Conservation (phyloP, 768 basidiomycete genomes). For the Cytidiella melzeri region DNA sequence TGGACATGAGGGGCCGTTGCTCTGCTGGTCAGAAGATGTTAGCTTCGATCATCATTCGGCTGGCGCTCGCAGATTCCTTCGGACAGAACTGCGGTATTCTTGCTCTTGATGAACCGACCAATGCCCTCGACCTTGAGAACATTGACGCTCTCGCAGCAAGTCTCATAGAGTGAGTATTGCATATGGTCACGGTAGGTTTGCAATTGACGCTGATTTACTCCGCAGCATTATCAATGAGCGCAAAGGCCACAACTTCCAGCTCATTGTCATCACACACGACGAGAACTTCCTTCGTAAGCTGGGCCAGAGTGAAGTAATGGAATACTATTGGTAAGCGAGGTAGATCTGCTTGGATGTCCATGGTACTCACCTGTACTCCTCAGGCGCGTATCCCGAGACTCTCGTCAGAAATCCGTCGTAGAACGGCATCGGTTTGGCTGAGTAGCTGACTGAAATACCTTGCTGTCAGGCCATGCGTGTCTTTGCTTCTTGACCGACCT, state of each 20-base stretch:
- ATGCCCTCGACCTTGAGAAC: conserved; percentile 93
- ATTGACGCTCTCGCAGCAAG: conserved; percentile 91
- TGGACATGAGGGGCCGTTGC: conserved; percentile 99
- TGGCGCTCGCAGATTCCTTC: conserved; percentile 96
- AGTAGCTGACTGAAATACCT: too few relatives aligned
- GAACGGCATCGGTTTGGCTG: conserved; percentile 64
- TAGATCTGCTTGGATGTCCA: background rate
- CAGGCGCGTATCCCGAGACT: conserved; percentile 67
- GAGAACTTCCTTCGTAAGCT: conserved; percentile 90
- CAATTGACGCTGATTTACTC: background rate
- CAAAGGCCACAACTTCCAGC: conserved; percentile 89
- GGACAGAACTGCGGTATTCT: conserved; percentile 97
- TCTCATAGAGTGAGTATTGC: conserved; percentile 73
- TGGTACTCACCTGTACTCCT: background rate
- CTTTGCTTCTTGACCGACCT: too few relatives aligned
- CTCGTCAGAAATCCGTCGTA: conserved; percentile 73
- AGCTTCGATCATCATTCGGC: conserved; percentile 94
- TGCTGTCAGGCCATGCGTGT: too few relatives aligned
- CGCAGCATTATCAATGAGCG: conserved; percentile 90
- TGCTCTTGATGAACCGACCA: conserved; percentile 96
- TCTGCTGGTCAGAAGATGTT: conserved; percentile 99
- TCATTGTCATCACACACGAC: conserved; percentile 96
- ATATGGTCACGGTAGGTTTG: conserved; percentile 4
- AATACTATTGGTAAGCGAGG: conserved; percentile 73
- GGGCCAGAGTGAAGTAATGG: conserved; percentile 88